Base-by-base conservation (phyloP, 768 basidiomycete genomes). In the Melanogaster broomeanus region DNA sequence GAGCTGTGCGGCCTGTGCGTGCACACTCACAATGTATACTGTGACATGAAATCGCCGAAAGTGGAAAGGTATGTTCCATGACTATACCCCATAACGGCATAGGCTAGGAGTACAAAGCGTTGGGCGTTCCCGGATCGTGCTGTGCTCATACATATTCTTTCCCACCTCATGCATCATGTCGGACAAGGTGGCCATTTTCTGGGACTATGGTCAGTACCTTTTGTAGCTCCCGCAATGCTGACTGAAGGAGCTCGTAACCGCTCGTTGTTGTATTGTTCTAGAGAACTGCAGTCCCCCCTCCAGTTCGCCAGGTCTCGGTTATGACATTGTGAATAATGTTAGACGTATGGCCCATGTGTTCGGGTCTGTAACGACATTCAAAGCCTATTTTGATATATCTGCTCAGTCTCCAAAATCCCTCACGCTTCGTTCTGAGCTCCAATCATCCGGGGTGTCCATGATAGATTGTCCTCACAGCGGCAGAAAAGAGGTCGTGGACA, bases 321-420 rank as follows among this genome's bases (percentile, higher is more conserved):
- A 72, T 54, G 64, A 69, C 16, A 64, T 79, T 18, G 74, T 74
- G 3, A 69, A 76, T 52, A 74, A 71, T 40, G 74, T 83, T 6
- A 68, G 74, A 22, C 63, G 66, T 18, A 55, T 80, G n/a, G 76
- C 79, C 3, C 74, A 76, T 43, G 48, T 68, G 4, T 80, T 74
- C 58, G 82, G 82, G 35, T 70, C 65, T 48, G 68, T 81, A 4
- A 76, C 70, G 6, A 61, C 72, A 0, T 82, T 84, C 68, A 81
- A 77, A 56, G 80, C 80, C 7, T 84, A 84, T 62, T 63, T 79
- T 34, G 77, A 82, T 54, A 52, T 77, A 18, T 70, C 79, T 10
- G 71, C 76, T 2, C 68, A 69, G 56, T 59, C 66, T 1, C 30
- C 65, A 28, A 71, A 74, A 56, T 71, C 72, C 19, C 57, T 53